Base-by-base conservation (phyloP, 2,329 filamentous ascomycete genomes). In the Diaporthe amygdali region DNA sequence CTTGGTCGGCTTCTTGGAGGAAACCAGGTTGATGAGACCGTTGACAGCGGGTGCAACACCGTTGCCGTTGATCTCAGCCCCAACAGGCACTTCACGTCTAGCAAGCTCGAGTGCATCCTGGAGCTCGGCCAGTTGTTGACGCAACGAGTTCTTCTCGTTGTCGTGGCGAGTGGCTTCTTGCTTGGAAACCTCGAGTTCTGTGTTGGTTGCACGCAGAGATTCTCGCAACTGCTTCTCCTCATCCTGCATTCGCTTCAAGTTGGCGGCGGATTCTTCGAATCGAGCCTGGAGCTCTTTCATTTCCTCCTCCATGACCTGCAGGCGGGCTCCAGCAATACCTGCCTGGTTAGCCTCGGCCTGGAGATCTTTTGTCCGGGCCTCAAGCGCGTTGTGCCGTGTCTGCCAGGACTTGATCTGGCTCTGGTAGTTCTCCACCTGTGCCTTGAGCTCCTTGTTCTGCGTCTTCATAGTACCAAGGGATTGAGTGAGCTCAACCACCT, bases 271-370 rank as follows among this genome's bases (percentile, higher is more conserved):
- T 79, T 99, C 96, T 70, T 97, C 94, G 82, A 97, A 97, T 79
- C 90, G 96, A 72, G 89, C 85, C 82, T 98, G 95, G 63, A 98
- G 87, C 82, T 94, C 95, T 85, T 92, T 92, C 93, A 98, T 97
- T 79, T 99, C 96, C 76, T 95, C 93, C 81, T 99, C 96, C 91
- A 98, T 94, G 61, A 93, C 94, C 77, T 93, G 91, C 68, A 99
- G 87, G 75, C 94, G 93, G 74, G 96, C 96, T 67, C 96, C 95
- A 2, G 94, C 94, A 78, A 98, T 98, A 83, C 96, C 96, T 68
- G 96, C 96, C 84, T 98, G 96, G 82, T 99, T 99, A 72, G 96
- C 96, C 82, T 99, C 96, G 41, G 93, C 92, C 82, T 99, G 96
- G 69, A 99, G 88, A 80, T 99, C 96, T 84, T 97, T 97, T 56